A percentile compares a stretch with the other conserved stretches of the same genome.
Evolutionary conservation across 371 early-diverging fungal species (phyloP).

Genomic region (Saksenaea oblongispora): DNA sequence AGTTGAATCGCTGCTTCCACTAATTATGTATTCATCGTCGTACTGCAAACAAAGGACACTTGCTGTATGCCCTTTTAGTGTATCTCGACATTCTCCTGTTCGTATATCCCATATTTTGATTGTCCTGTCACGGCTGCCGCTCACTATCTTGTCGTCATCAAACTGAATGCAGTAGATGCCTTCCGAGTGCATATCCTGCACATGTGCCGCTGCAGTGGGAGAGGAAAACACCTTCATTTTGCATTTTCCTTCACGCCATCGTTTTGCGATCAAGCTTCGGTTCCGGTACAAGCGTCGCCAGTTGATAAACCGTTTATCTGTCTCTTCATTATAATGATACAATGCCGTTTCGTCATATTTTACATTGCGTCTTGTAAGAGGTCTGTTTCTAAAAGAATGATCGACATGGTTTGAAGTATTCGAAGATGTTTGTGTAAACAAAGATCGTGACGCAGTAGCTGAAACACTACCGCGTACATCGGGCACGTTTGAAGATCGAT

Average conservation of each 20-base stretch:
- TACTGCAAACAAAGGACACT: conserved; percentile 86
- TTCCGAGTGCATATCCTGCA: conserved; percentile 76
- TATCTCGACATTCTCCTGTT: conserved; percentile 56
- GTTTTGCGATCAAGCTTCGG: conserved; percentile 53
- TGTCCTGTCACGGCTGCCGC: conserved; percentile 84
- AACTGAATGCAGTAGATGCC: conserved; percentile 93
- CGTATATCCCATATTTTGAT: conserved; percentile 84
- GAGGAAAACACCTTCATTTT: conserved; percentile 57
- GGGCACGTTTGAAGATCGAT: neutral
- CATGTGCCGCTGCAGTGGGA: neutral
- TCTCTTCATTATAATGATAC: conserved; percentile 37
- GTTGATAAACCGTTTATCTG: conserved; percentile 55
- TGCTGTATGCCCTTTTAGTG: conserved; percentile 74
- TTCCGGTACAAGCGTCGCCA: conserved; percentile 71
- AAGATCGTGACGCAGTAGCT: conserved; percentile 9
- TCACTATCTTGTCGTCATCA: conserved; percentile 67
- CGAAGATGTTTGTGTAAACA: conserved; percentile 11
- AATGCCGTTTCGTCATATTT: conserved; percentile 35
- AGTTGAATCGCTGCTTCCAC: conserved; percentile 82
- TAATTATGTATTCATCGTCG: conserved; percentile 71
- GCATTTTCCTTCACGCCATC: conserved; percentile 72
- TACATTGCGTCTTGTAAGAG: conserved; percentile 21
- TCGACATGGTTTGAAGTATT: conserved; percentile 8
- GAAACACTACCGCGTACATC: conserved; percentile 17
- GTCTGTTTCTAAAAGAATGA: conserved; percentile 29